Conservation (phyloP, 768 basidiomycete species). For the Megacollybia marginata region DNA sequence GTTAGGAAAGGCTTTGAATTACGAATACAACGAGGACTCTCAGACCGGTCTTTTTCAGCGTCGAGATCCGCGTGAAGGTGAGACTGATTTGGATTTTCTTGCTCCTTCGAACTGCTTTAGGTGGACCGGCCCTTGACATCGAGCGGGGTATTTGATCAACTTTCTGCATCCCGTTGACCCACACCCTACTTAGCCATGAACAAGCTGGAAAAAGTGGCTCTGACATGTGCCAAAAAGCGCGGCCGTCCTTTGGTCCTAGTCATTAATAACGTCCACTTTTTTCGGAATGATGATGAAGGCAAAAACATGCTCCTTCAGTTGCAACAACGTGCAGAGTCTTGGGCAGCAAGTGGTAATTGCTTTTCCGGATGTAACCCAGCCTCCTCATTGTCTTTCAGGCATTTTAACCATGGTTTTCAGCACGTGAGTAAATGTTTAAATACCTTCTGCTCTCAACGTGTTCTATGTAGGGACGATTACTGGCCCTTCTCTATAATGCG, state of each 20-base stretch:
- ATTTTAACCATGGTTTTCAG: conserved; percentile 76
- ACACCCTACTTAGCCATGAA: conserved; percentile 46
- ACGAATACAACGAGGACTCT: conserved; percentile 80
- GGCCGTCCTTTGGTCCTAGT: conserved; percentile 72
- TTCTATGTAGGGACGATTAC: conserved; percentile 65
- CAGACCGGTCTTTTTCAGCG: conserved; percentile 77
- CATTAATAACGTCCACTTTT: conserved; percentile 73
- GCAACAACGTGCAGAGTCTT: conserved; percentile 80
- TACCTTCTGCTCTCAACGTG: conserved; percentile 9
- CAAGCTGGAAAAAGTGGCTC: conserved; percentile 81
- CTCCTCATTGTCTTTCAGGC: conserved; percentile 28
- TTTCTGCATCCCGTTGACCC: background rate
- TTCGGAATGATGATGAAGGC: conserved; percentile 73
- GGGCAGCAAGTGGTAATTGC: conserved; percentile 65
- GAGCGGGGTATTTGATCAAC: conserved; percentile 52
- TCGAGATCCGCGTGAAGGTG: conserved; percentile 76
- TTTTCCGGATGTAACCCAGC: background rate
- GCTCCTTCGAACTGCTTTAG: conserved; percentile 18
- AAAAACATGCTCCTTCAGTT: conserved; percentile 76
- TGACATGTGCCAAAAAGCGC: conserved; percentile 47
- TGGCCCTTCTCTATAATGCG: conserved; percentile 71
- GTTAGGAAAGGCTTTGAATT: conserved; percentile 80
- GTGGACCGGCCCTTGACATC: conserved; percentile 74
- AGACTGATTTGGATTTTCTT: conserved; percentile 1
- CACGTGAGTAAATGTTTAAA: conserved; percentile 36